Evolutionary conservation across 2,329 filamentous ascomycete genomes (phyloP), one percentile per base, ranked within the genome.

Genomic region (Aspergillus thermomutatus): DNA sequence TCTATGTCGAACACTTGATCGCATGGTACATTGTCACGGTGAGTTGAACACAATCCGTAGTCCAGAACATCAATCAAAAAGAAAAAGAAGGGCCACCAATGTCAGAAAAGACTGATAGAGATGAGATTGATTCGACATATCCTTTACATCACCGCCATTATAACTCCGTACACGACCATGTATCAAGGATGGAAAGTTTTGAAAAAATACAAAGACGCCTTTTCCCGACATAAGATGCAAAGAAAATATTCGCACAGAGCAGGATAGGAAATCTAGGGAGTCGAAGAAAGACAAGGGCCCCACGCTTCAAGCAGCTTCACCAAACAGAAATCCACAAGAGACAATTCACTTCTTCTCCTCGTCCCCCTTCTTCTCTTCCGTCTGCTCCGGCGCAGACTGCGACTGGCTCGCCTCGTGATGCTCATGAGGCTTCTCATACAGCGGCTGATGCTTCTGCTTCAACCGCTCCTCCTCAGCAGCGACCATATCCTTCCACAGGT

Each of bases 401-500:
- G n/a, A n/a, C n/a, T n/a, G n/a, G n/a, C n/a, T n/a, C n/a, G n/a
- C n/a, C n/a, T n/a, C n/a, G n/a, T n/a, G n/a, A 28, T 61, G 54
- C 49, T 62, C 63, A 17, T 67, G 65, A 17, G 71, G 63, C 49
- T 69, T 63, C 37, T 70, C 65, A 49, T 72, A 72, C 34, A 76
- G 57, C n/a, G 68, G 64, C 58, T 71, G 61, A 50, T 79, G 71
- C 58, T 75, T 72, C 19, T 69, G 66, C 64, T 77, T 78, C 55
- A 80, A 63, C 43, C 77, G 69, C 54, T 76, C 59, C 66, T 80
- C 78, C 65, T 80, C 76, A 4, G 74, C 75, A 53, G 73, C 76
- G 58, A 80, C 77, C 78, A 80, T 80, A 52, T 80, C 77, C 70
- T 76, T 94, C 94, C 94, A 99, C 68, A 97, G 82, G 75, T 97